phyloP scores from a whole-genome alignment of 441 rosid species.

The Euphorbia schlechtendalii region DNA sequence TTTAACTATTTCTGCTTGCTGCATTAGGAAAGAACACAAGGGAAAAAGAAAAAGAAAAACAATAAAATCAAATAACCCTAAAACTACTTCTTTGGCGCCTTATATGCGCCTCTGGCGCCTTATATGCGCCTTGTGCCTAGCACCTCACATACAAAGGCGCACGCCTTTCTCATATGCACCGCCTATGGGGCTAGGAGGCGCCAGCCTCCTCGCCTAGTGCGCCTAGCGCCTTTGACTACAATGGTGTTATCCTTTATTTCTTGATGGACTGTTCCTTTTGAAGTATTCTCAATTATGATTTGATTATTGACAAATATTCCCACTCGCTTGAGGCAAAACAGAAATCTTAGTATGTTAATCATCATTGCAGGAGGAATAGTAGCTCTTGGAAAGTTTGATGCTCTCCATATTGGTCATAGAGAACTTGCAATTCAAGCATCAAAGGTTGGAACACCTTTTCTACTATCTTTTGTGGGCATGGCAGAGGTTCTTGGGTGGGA shows the following conservation, averaged over 20 bases:
- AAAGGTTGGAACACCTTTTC: conserved; percentile 63
- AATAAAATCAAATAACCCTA: no score
- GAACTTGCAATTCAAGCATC: conserved; percentile 89
- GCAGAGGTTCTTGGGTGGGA: conserved; percentile 89
- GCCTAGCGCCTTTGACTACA: no score
- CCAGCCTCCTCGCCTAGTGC: no score
- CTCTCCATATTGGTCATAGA: conserved; percentile 75
- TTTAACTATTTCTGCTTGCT: no score
- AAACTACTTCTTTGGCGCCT: no score
- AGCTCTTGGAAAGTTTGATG: conserved; percentile 88
- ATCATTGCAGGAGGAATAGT: conserved; percentile 63
- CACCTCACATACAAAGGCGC: no score
- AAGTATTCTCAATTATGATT: background rate
- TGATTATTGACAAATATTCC: background rate
- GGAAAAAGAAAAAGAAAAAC: no score
- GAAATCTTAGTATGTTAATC: background rate
- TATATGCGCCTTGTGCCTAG: no score
- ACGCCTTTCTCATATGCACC: no score
- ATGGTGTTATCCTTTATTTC: background rate
- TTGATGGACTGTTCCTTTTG: background rate
- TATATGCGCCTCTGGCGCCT: no score
- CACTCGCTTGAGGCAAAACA: background rate
- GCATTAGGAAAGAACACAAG: no score
- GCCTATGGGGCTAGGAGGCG: no score
- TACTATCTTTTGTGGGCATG: conserved; percentile 76